A percentile compares a stretch with the other conserved stretches of the same genome.
phyloP scores from a whole-genome alignment of 768 basidiomycete species.

The Neoboletus magnificus region DNA sequence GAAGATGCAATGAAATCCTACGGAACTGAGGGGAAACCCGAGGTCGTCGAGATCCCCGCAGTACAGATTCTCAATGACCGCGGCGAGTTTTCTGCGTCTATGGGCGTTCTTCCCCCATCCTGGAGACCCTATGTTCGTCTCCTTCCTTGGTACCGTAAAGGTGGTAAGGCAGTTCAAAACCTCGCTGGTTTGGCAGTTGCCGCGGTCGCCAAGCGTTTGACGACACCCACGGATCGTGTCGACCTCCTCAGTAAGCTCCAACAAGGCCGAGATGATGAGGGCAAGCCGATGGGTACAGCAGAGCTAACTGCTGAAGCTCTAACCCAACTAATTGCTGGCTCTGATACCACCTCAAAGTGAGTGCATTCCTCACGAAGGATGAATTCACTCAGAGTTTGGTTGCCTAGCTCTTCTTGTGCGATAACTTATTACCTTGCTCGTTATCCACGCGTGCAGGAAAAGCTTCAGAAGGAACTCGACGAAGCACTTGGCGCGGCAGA shows the following conservation, averaged over 20 bases:
- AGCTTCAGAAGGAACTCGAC: constrained; percentile 75
- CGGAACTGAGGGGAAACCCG: constrained; percentile 42
- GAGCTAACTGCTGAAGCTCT: constrained; percentile 89
- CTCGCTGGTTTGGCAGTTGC: constrained; percentile 79
- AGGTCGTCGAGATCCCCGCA: constrained; percentile 67
- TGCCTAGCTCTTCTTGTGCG: constrained; percentile 76
- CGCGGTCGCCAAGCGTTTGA: constrained; percentile 74
- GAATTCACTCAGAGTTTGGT: neutral
- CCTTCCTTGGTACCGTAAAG: constrained; percentile 76
- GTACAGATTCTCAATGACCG: constrained; percentile 84
- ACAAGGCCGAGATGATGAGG: constrained; percentile 69
- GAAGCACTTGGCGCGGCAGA: constrained; percentile 54
- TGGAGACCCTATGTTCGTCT: constrained; percentile 63
- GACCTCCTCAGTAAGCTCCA: constrained; percentile 84
- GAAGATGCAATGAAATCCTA: constrained; percentile 54
- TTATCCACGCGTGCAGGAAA: constrained; percentile 60
- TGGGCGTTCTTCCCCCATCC: constrained; percentile 72
- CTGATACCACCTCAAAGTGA: constrained; percentile 92
- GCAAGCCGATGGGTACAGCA: constrained; percentile 73
- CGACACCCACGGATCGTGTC: constrained; percentile 63
- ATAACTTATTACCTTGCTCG: constrained; percentile 81
- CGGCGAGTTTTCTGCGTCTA: constrained; percentile 81
- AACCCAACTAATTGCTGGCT: constrained; percentile 84
- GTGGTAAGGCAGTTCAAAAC: constrained; percentile 61
- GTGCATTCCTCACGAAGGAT: constrained; percentile 16